Percentiles rank a stretch among this genome's conserved stretches.
phyloP scores from a whole-genome alignment of 2,329 filamentous ascomycete species.

The Amauroascus niger region DNA sequence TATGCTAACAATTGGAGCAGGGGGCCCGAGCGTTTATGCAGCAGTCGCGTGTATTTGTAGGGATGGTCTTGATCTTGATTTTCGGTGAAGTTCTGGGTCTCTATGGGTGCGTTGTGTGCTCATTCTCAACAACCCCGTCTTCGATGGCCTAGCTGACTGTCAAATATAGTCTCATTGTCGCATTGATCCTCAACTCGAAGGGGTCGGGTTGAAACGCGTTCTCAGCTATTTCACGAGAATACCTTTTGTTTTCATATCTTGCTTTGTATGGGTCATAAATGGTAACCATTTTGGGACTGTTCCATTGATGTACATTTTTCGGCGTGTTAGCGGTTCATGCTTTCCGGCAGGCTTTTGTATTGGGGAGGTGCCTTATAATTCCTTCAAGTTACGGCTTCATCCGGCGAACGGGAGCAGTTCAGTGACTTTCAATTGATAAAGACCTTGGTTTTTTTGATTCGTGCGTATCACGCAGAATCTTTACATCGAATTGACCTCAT shows the following conservation, averaged over 20 bases:
- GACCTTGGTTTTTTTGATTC: no score
- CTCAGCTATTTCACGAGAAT: background rate
- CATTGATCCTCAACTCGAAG: constrained; percentile 82
- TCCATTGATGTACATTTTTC: constrained; percentile 3
- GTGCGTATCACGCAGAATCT: no score
- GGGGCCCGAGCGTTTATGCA: constrained; percentile 92
- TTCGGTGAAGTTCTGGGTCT: constrained; percentile 95
- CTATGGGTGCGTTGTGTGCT: constrained; percentile 76
- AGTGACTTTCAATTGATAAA: no score
- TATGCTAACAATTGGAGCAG: constrained; percentile 29
- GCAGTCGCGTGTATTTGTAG: constrained; percentile 90
- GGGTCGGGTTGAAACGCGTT: constrained; percentile 35
- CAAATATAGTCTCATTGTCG: constrained; percentile 65
- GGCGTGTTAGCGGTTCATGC: background rate
- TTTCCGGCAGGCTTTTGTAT: background rate
- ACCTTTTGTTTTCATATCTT: background rate
- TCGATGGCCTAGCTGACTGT: background rate
- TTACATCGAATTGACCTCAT: constrained; percentile 12
- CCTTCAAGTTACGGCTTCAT: background rate
- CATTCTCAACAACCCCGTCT: constrained; percentile 16
- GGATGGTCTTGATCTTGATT: constrained; percentile 97
- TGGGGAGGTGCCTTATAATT: no score
- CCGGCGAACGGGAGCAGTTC: constrained; percentile 6
- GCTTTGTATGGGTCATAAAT: background rate
- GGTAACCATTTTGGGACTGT: background rate